Evolutionary conservation across 345 rosid genomes (phyloP).

Genomic region (Trapa incisa): DNA sequence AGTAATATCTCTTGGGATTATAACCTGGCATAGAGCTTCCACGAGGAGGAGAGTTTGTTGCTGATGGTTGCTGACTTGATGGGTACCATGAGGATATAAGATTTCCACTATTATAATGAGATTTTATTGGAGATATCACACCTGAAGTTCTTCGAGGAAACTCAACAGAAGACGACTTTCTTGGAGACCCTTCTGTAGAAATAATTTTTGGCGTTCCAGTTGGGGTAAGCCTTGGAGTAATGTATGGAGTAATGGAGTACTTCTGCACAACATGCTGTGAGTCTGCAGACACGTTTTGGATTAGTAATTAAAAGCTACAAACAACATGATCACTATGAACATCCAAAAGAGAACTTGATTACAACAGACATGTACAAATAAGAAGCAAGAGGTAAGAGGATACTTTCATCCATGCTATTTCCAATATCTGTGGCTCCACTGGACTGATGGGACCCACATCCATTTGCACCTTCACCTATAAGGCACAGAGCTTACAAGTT

Average conservation of each 20-base stretch:
- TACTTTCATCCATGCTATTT: conserved; percentile 50
- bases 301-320: background rate
- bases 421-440: conserved; percentile 28
- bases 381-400: conserved; percentile 5
- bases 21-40: conserved; percentile 62
- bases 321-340: background rate
- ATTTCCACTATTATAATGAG: conserved; percentile 38
- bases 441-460: conserved; percentile 22
- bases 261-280: conserved; percentile 39
- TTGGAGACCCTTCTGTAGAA: conserved; percentile 55
- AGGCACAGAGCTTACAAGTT: conserved; percentile 4
- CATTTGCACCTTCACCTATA: conserved; percentile 45
- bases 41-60: conserved; percentile 84
- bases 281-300: conserved; percentile 23
- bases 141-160: conserved; percentile 48
- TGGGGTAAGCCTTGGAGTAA: conserved; percentile 73
- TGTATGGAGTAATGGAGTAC: conserved; percentile 64
- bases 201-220: conserved; percentile 62
- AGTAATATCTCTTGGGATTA: conserved; percentile 2
- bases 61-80: conserved; percentile 84
- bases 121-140: conserved; percentile 49
- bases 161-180: conserved; percentile 53
- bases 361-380: background rate
- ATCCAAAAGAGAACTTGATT: background rate
- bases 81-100: conserved; percentile 62